These are phyloP conservation scores for Xylona heveae DNA, from an alignment of 495 filamentous ascomycete species.

Conservation along the genomic window DNA sequence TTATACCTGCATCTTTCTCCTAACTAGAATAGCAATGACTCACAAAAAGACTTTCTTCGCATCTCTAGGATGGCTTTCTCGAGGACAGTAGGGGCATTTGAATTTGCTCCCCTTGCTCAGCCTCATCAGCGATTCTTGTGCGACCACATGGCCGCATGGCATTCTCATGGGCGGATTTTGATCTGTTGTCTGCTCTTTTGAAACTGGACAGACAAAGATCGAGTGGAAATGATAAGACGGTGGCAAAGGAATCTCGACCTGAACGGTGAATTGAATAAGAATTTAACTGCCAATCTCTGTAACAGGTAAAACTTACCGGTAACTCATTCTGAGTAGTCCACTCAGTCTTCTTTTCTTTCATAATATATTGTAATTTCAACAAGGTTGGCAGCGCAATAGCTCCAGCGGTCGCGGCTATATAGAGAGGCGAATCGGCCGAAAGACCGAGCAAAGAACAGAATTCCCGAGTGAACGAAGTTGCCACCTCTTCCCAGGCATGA, in stretches of 20 bases:
- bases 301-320: slow-evolving; percentile 29
- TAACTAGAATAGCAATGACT: no score
- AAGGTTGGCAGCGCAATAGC: slow-evolving; percentile 74
- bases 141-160: slow-evolving; percentile 89
- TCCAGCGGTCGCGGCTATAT: slow-evolving; percentile 77
- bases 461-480: slow-evolving; percentile 69
- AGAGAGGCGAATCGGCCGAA: slow-evolving; percentile 72
- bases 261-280: slow-evolving; percentile 4
- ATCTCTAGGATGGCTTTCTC: slow-evolving; percentile 53
- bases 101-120: slow-evolving; percentile 59
- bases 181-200: slow-evolving; percentile 88
- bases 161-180: slow-evolving; percentile 93
- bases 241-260: slow-evolving; percentile 80
- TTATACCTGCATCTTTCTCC: no score
- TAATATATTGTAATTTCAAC: slow-evolving; percentile 61
- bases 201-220: slow-evolving; percentile 95
- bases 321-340: slow-evolving; percentile 87
- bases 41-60: slow-evolving; percentile 51
- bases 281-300: neutral
- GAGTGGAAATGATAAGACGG: slow-evolving; percentile 76
- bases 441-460: slow-evolving; percentile 86
- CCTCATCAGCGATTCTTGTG: slow-evolving; percentile 55
- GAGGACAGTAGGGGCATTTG: slow-evolving; percentile 95
- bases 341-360: slow-evolving; percentile 70
- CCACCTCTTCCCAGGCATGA: slow-evolving; percentile 58